phyloP scores from a whole-genome alignment of 371 early-diverging fungal genomes.

The Mortierella sp. region DNA sequence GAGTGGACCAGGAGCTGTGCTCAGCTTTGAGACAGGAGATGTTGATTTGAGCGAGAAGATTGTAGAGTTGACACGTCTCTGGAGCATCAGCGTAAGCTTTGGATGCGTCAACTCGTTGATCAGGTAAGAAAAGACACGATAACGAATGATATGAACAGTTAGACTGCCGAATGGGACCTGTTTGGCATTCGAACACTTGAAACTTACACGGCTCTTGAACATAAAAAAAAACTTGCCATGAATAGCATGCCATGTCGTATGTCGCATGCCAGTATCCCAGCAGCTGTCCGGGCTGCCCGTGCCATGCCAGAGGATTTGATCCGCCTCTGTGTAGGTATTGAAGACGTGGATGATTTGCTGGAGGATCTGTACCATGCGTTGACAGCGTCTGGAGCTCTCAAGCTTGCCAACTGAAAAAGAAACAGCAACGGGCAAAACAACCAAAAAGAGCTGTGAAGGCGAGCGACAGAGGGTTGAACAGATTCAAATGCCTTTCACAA shows the following conservation, averaged over 20 bases:
- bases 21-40: constrained; percentile 93
- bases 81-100: constrained; percentile 95
- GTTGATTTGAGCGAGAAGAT: constrained; percentile 83
- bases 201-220: no score
- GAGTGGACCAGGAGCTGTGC: constrained; percentile 92
- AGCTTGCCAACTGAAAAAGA: constrained; percentile 39
- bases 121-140: constrained; percentile 65
- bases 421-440: constrained; percentile 18
- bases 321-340: constrained; percentile 97
- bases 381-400: constrained; percentile 73
- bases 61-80: constrained; percentile 85
- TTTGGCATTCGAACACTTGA: background rate
- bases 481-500: no score
- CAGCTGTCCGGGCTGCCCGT: constrained; percentile 85
- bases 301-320: constrained; percentile 94
- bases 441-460: background rate
- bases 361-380: constrained; percentile 88
- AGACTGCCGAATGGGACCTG: no score
- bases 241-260: constrained; percentile 95
- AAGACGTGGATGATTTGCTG: constrained; percentile 91
- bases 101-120: constrained; percentile 97
- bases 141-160: no score
- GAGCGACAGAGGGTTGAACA: background rate
- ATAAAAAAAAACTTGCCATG: no score
- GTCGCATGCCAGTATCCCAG: constrained; percentile 97